Evolutionary conservation across 768 basidiomycete genomes (phyloP).

Genomic region (Boletus vinaceobasis): DNA sequence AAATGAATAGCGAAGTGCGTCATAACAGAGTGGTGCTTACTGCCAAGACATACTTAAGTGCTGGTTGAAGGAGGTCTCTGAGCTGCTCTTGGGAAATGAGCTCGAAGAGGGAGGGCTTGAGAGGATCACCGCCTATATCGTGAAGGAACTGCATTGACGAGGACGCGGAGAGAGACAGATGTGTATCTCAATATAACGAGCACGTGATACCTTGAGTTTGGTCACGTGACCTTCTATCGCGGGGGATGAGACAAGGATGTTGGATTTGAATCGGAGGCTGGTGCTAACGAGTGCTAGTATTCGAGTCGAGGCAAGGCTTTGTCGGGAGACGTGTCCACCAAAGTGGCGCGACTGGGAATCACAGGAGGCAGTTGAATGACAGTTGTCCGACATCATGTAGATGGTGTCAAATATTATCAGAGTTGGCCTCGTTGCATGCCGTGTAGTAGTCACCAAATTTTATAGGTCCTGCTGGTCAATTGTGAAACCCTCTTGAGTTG

Average conservation of each 20-base stretch:
- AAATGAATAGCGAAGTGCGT: neutral
- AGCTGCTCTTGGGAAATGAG: slow-evolving; percentile 93
- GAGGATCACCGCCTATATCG: slow-evolving; percentile 65
- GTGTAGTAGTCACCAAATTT: neutral
- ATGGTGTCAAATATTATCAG: neutral
- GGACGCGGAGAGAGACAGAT: neutral
- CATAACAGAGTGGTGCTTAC: slow-evolving; percentile 44
- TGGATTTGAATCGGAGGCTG: neutral
- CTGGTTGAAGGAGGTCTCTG: slow-evolving; percentile 87
- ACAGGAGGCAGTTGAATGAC: neutral
- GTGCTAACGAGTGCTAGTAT: neutral
- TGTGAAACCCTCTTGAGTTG: neutral
- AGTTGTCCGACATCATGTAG: neutral
- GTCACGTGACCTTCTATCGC: slow-evolving; percentile 20
- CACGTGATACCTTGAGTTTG: slow-evolving; percentile 29
- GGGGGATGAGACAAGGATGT: neutral
- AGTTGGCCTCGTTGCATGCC: neutral
- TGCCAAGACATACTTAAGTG: slow-evolving; percentile 88
- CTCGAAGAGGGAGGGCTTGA: slow-evolving; percentile 85
- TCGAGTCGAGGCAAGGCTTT: neutral
- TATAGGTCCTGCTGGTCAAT: neutral
- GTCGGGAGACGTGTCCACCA: neutral
- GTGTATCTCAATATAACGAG: too few species aligned
- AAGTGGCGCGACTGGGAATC: neutral
- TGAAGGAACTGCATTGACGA: slow-evolving; percentile 78